phyloP scores from a whole-genome alignment of 2,329 filamentous ascomycete species.

The Elsinoe fawcettii region DNA sequence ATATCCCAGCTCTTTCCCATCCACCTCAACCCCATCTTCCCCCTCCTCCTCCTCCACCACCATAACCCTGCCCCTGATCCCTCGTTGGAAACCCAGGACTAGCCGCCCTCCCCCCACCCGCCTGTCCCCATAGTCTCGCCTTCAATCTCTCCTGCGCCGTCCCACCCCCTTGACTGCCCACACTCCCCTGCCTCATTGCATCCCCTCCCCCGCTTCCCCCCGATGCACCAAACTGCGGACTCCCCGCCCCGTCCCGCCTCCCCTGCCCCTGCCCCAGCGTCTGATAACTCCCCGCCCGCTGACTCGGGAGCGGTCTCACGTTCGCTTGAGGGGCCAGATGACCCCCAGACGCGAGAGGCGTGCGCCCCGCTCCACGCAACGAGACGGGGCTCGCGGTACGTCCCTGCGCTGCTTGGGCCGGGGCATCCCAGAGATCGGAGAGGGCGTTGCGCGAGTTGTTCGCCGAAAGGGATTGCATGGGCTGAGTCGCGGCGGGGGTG shows the following conservation, averaged over 20 bases:
- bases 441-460: slow-evolving; percentile 36
- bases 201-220: background rate
- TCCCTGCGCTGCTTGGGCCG: slow-evolving; percentile 32
- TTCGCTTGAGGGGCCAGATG: slow-evolving; percentile 35
- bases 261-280: slow-evolving; percentile 32
- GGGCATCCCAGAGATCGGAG: slow-evolving; percentile 53
- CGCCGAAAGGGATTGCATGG: slow-evolving; percentile 25
- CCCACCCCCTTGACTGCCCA: slow-evolving; percentile 33
- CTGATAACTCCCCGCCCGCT: slow-evolving; percentile 69
- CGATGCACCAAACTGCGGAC: slow-evolving; percentile 19
- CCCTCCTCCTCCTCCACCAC: slow-evolving; percentile 1
- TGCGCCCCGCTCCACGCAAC: slow-evolving; percentile 22
- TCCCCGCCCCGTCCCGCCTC: slow-evolving; percentile 31
- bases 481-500: slow-evolving; percentile 33
- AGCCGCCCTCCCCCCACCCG: slow-evolving; percentile 1
- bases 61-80: background rate
- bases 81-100: slow-evolving; percentile 7
- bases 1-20: background rate
- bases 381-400: slow-evolving; percentile 27
- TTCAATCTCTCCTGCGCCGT: slow-evolving; percentile 76
- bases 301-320: slow-evolving; percentile 58
- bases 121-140: slow-evolving; percentile 59
- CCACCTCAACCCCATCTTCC: background rate
- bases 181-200: slow-evolving; percentile 34
- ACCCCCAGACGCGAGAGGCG: slow-evolving; percentile 30